Evolutionary conservation across 163 green algal genomes (phyloP).

Genomic region (Volvox carteri): DNA sequence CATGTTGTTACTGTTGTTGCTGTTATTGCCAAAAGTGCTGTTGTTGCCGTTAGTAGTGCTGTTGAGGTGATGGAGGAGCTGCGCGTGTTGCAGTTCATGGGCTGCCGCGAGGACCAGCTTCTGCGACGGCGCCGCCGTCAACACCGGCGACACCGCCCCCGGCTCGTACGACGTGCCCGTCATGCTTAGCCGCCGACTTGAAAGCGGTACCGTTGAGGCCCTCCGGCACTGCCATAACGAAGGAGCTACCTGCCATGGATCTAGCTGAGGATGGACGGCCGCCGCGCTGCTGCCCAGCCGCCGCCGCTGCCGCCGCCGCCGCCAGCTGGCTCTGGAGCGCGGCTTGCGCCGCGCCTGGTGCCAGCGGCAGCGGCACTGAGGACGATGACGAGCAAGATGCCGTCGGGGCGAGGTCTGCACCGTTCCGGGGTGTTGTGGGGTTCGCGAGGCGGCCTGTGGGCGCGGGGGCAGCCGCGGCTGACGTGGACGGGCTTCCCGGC

Average conservation of each 20-base stretch:
- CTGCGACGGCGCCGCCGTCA: background rate
- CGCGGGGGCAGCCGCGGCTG: background rate
- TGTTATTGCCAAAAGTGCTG: background rate
- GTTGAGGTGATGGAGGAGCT: slow-evolving; percentile 3
- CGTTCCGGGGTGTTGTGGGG: too few species aligned
- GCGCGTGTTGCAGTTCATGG: background rate
- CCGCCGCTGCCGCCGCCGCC: background rate
- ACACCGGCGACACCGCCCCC: too few species aligned
- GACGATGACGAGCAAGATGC: too few species aligned
- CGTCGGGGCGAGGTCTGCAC: too few species aligned
- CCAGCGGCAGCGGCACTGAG: background rate
- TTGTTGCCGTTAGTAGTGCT: background rate
- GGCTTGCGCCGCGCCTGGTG: background rate
- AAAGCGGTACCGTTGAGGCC: background rate
- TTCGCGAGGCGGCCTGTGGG: too few species aligned
- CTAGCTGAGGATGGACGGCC: slow-evolving; percentile 3
- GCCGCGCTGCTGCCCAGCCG: background rate
- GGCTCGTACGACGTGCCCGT: background rate
- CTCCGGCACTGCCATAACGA: slow-evolving; percentile 6
- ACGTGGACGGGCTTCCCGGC: background rate
- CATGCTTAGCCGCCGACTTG: slow-evolving; percentile 12
- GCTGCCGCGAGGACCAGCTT: slow-evolving; percentile 32
- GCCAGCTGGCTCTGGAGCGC: background rate
- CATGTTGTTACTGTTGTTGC: background rate
- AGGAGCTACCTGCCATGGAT: background rate